These are phyloP conservation scores for Paracamarosporium sp. DNA, from an alignment of 2,329 filamentous ascomycete species.

Conservation along the genomic window DNA sequence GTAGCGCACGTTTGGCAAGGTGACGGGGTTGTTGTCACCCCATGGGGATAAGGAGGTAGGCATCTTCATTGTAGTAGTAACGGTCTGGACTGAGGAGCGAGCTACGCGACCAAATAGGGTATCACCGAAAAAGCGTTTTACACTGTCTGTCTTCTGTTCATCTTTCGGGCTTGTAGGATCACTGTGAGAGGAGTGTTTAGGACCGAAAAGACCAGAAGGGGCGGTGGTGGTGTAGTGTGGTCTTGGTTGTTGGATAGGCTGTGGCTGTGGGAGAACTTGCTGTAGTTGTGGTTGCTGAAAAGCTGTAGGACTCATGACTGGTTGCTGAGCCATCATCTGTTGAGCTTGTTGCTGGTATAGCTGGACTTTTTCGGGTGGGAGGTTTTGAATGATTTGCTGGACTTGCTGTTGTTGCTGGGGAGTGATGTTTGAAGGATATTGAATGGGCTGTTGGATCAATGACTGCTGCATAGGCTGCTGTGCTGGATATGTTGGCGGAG, in stretches of 20 bases:
- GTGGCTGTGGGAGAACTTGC: constrained; percentile 18
- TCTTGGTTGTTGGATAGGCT: constrained; percentile 23
- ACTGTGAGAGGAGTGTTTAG: constrained; percentile 26
- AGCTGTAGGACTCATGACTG: constrained; percentile 1
- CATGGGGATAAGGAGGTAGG: constrained; percentile 42
- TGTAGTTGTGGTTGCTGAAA: constrained; percentile 13
- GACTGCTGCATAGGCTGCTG: constrained; percentile 17
- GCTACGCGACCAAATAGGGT: constrained; percentile 45
- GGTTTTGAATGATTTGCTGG: constrained; percentile 35
- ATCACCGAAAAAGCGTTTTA: constrained; percentile 46
- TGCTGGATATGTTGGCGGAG: constrained; percentile 14
- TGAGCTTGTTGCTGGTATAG: constrained; percentile 38
- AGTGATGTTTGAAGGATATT: constrained; percentile 31
- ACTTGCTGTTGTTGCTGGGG: constrained; percentile 37
- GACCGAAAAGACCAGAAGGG: constrained; percentile 32
- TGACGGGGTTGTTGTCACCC: constrained; percentile 50
- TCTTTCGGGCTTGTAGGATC: constrained; percentile 29
- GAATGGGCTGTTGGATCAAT: constrained; percentile 23
- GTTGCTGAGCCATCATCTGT: constrained; percentile 22
- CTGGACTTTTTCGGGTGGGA: constrained; percentile 41
- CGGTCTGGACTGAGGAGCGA: constrained; percentile 42
- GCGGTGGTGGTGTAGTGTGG: constrained; percentile 31
- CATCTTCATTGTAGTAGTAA: constrained; percentile 42
- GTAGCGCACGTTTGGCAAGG: constrained; percentile 48
- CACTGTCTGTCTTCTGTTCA: constrained; percentile 34